Conservation (phyloP, 208 protist genomes). For the Crithidia mellificae region DNA sequence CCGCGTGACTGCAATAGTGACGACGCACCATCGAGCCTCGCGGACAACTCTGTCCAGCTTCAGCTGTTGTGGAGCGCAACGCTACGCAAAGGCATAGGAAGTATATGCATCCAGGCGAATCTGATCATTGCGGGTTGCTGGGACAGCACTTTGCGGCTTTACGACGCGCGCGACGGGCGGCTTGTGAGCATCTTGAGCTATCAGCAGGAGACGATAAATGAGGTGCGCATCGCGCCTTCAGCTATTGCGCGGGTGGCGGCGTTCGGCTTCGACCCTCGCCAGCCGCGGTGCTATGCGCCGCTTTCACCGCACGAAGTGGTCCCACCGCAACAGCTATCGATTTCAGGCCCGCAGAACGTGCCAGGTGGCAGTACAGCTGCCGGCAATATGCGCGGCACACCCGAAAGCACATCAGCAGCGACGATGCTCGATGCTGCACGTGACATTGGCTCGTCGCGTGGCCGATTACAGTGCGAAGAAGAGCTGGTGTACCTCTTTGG, state of each 20-base stretch:
- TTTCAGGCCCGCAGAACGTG: background rate
- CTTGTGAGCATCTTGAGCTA: conserved; percentile 65
- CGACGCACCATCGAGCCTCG: background rate
- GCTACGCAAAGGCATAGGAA: conserved; percentile 68
- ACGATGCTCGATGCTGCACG: background rate
- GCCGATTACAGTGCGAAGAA: background rate
- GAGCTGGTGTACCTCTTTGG: conserved; percentile 66
- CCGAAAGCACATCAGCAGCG: background rate
- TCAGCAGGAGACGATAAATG: conserved; percentile 62
- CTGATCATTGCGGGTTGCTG: conserved; percentile 67
- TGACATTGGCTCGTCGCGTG: background rate
- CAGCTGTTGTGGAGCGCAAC: conserved; percentile 47
- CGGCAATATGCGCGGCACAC: background rate
- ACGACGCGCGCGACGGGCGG: conserved; percentile 48
- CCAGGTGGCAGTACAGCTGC: background rate
- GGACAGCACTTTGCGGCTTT: conserved; percentile 77
- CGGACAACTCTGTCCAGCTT: conserved; percentile 25
- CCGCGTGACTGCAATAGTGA: background rate
- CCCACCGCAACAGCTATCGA: too few species aligned
- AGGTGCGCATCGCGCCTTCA: conserved; percentile 38
- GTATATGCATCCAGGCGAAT: conserved; percentile 48
- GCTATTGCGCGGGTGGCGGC: conserved; percentile 30
- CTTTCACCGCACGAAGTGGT: too few species aligned
- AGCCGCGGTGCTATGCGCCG: conserved; percentile 41
- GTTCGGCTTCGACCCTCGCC: conserved; percentile 73